Evolutionary conservation across 306 rosid species (phyloP), one percentile per base, ranked within the genome.

Genomic region (Begonia loranthoides): DNA sequence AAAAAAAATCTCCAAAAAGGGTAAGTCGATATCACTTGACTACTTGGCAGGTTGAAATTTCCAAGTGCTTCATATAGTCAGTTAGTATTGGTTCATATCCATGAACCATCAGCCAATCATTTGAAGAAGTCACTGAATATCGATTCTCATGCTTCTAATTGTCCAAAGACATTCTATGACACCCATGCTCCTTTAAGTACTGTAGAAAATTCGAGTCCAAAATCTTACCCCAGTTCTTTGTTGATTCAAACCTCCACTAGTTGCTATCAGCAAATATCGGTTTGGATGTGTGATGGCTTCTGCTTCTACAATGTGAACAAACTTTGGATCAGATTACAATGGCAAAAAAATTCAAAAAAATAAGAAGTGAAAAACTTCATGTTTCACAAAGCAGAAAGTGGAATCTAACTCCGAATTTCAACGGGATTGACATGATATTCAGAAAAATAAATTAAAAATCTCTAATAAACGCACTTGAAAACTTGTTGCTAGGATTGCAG

Each of bases 221-320:
- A 66, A 43, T 50, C 58, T 41, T 78, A 90, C 99, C 83, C 99
- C 99, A 28, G 99, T 90, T 76, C 99, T 78, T 66, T 90, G 99
- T 70, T 90, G 99, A 76, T 90, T 86, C 77, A 90, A 78, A 55
- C 99, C 95, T 72, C 99, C 99, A 73, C 99, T 90, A 4, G 99
- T 86, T 58, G 94, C 99, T 61, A 90, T 90, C 57, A 78, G 58
- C 84, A 90, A 71, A 62, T 78, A 90, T 19, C 93, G 79, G 64
- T 80, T 76, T 13, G 79, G 65, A 16, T 17, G 71, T 0, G 87
- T 80, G 15, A 73, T 41, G 22, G 43, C 85, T 58, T 71, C 67
- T 74, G 74, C 92, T 63, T 73, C 99, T 86, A 81, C 75, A 58
- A 41, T 41, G 39, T 17, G 41, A 45, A 16, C 36, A 71, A 46